Conservation (phyloP, 805 yeast species). For the Pichia insulana region DNA sequence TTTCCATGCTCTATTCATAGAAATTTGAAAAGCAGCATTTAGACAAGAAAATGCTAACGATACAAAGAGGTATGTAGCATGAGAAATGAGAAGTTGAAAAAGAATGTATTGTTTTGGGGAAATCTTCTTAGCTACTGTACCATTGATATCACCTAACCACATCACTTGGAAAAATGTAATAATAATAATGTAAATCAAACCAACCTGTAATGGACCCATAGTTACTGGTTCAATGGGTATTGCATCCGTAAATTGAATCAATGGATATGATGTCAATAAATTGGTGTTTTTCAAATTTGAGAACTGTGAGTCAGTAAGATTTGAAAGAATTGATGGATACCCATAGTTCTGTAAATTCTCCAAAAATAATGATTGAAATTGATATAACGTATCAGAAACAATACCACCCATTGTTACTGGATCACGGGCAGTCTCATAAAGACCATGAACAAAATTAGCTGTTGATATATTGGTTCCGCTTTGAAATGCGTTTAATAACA, state of each 20-base stretch:
- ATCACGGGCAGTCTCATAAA: slow-evolving; percentile 61
- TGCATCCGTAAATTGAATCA: slow-evolving; percentile 10
- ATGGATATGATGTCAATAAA: slow-evolving; percentile 18
- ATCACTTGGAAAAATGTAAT: slow-evolving; percentile 64
- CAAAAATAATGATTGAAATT: slow-evolving; percentile 28
- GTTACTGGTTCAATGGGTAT: slow-evolving; percentile 33
- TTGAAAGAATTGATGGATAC: slow-evolving; percentile 25
- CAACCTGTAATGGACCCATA: slow-evolving; percentile 67
- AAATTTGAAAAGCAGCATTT: slow-evolving; percentile 60
- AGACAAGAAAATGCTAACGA: slow-evolving; percentile 52
- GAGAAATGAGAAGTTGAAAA: slow-evolving; percentile 44
- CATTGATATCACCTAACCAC: slow-evolving; percentile 49
- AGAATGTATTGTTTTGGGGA: slow-evolving; percentile 37
- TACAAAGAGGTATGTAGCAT: slow-evolving; percentile 45
- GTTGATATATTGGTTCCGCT: slow-evolving; percentile 25
- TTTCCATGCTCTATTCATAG: slow-evolving; percentile 44
- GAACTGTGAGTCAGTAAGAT: slow-evolving; percentile 19
- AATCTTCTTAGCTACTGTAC: slow-evolving; percentile 35
- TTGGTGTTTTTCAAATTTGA: slow-evolving; percentile 15
- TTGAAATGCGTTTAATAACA: slow-evolving; percentile 32
- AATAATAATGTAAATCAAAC: slow-evolving; percentile 63
- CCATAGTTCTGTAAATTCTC: slow-evolving; percentile 10
- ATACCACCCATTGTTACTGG: slow-evolving; percentile 37
- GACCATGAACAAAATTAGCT: slow-evolving; percentile 20
- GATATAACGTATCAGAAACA: slow-evolving; percentile 35